Evolutionary conservation across 2,329 filamentous ascomycete species (phyloP).

Genomic region (Hypoxylon sp.): DNA sequence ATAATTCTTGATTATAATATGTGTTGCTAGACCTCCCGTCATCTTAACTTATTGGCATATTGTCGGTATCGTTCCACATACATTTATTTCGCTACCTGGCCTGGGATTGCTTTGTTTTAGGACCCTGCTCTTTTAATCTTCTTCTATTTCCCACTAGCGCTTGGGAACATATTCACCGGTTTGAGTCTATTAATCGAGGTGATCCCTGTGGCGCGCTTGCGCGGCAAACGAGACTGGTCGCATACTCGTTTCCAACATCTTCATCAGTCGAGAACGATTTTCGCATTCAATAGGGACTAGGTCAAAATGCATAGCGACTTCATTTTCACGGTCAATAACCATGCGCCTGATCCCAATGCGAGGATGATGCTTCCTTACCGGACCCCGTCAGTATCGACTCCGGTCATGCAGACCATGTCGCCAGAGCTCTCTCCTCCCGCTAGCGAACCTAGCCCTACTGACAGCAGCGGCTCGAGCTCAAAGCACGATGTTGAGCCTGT

Average conservation of each 20-base stretch:
- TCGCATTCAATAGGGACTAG: slow-evolving; percentile 1
- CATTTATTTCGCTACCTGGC: background rate
- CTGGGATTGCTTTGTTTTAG: slow-evolving; percentile 8
- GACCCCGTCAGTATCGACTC: slow-evolving; percentile 39
- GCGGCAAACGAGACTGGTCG: slow-evolving; percentile 14
- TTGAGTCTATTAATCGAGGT: slow-evolving; percentile 15
- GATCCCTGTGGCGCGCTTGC: slow-evolving; percentile 12
- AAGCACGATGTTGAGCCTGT: slow-evolving; percentile 43
- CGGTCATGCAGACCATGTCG: slow-evolving; percentile 43
- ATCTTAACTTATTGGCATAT: slow-evolving; percentile 3
- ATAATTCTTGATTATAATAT: slow-evolving; percentile 4
- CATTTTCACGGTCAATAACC: slow-evolving; percentile 45
- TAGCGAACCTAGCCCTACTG: slow-evolving; percentile 43
- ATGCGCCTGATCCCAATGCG: slow-evolving; percentile 42
- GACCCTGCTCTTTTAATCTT: slow-evolving; percentile 4
- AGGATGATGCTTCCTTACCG: slow-evolving; percentile 48
- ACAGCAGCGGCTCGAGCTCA: slow-evolving; percentile 34
- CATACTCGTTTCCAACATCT: background rate
- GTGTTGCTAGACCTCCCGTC: slow-evolving; percentile 4
- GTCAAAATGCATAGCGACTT: slow-evolving; percentile 50
- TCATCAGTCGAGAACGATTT: slow-evolving; percentile 17
- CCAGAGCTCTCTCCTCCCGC: slow-evolving; percentile 44
- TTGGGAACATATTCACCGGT: background rate
- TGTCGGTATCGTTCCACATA: background rate
- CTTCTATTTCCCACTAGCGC: slow-evolving; percentile 3